Evolutionary conservation across 805 yeast species (phyloP).

Genomic region (Starmerella vaccinii): DNA sequence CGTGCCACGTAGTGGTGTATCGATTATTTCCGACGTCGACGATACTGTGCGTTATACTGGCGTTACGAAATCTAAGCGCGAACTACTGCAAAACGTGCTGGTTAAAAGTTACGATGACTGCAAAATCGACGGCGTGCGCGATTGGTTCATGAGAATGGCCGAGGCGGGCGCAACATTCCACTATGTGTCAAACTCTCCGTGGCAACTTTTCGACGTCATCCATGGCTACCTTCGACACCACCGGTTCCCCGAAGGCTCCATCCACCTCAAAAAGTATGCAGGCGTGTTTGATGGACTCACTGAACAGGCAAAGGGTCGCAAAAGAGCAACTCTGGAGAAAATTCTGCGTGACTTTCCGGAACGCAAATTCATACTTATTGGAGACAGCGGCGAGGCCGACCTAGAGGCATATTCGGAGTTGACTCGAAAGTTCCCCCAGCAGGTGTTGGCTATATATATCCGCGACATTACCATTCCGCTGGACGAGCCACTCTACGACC

Average conservation of each 20-base stretch:
- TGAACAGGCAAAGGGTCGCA: conserved; percentile 79
- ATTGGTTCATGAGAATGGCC: conserved; percentile 54
- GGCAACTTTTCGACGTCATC: conserved; percentile 66
- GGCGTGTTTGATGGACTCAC: conserved; percentile 74
- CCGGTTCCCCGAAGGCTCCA: conserved; percentile 65
- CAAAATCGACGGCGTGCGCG: conserved; percentile 61
- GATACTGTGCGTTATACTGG: conserved; percentile 91
- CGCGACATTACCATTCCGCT: conserved; percentile 49
- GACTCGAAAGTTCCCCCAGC: conserved; percentile 51
- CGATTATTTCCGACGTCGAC: conserved; percentile 82
- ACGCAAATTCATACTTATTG: conserved; percentile 71
- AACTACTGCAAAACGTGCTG: conserved; percentile 67
- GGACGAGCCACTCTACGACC: conserved; percentile 21
- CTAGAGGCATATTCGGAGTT: conserved; percentile 77
- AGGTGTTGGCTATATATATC: conserved; percentile 65
- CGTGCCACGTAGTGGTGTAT: conserved; percentile 40
- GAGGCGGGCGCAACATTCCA: conserved; percentile 54
- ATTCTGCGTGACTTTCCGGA: conserved; percentile 64
- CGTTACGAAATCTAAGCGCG: conserved; percentile 76
- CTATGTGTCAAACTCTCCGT: conserved; percentile 92
- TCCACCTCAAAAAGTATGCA: conserved; percentile 75
- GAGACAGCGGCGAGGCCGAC: conserved; percentile 95
- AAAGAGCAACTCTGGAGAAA: conserved; percentile 51
- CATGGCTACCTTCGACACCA: conserved; percentile 44
- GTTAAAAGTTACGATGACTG: conserved; percentile 56